These are phyloP conservation scores for Phytophthora pisi DNA, from an alignment of 352 stramenopile genomes.

Conservation along the genomic window DNA sequence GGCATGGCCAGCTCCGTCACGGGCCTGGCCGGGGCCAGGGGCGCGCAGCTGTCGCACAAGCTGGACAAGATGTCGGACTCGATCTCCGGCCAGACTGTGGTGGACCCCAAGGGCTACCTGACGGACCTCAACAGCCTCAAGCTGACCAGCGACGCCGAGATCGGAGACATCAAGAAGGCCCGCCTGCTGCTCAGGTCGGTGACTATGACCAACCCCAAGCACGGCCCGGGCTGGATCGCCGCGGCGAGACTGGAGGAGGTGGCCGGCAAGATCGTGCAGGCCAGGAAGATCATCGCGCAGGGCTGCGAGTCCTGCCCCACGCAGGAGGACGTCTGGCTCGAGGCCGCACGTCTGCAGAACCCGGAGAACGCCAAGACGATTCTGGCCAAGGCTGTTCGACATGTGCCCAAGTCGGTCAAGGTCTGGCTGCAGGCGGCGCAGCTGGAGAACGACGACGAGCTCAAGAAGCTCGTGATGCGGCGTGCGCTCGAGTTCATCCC, in stretches of 20 bases:
- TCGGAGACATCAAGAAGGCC: constrained; percentile 99
- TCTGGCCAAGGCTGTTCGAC: constrained; percentile 93
- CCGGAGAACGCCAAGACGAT: constrained; percentile 97
- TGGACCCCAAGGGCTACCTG: constrained; percentile 99
- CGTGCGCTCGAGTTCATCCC: constrained; percentile 96
- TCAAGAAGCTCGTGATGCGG: constrained; percentile 92
- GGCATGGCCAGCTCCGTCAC: constrained; percentile 81
- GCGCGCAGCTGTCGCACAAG: constrained; percentile 94
- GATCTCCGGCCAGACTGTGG: constrained; percentile 95
- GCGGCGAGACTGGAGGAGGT: constrained; percentile 98
- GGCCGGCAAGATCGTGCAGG: constrained; percentile 95
- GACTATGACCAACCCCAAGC: constrained; percentile 98
- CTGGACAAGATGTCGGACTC: constrained; percentile 98
- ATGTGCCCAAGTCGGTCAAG: constrained; percentile 95
- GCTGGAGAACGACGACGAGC: constrained; percentile 90
- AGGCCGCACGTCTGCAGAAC: constrained; percentile 96
- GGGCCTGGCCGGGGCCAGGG: constrained; percentile 91
- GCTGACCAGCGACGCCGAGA: constrained; percentile 93
- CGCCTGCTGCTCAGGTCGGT: constrained; percentile 96
- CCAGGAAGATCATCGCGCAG: constrained; percentile 97
- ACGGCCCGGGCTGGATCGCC: constrained; percentile 98
- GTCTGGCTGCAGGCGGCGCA: constrained; percentile 97
- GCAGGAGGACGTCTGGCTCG: constrained; percentile 98
- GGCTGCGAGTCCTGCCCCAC: constrained; percentile 96
- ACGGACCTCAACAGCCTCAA: constrained; percentile 96